phyloP scores from a whole-genome alignment of 805 yeast species.

The Wickerhamomyces alni region DNA sequence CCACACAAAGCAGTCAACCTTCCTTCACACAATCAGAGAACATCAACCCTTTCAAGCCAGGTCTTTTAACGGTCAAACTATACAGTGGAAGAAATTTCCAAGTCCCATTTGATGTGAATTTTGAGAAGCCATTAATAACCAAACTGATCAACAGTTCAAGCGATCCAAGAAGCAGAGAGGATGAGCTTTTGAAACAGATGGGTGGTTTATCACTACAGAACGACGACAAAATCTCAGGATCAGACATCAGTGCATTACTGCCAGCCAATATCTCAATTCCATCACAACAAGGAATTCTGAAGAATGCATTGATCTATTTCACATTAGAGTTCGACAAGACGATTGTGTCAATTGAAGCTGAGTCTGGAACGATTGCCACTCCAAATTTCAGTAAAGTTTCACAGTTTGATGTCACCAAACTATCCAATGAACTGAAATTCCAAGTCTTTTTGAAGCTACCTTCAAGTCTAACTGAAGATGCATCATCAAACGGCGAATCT shows the following conservation, averaged over 20 bases:
- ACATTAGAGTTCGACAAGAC: slow-evolving; percentile 94
- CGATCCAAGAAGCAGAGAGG: slow-evolving; percentile 14
- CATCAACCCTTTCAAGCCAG: slow-evolving; percentile 41
- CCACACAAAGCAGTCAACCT: neutral
- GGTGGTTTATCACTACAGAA: slow-evolving; percentile 15
- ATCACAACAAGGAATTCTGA: slow-evolving; percentile 35
- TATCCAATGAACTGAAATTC: slow-evolving; percentile 54
- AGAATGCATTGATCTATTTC: slow-evolving; percentile 70
- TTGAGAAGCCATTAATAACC: slow-evolving; percentile 56
- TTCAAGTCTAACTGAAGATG: slow-evolving; percentile 43
- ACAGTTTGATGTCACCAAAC: slow-evolving; percentile 79
- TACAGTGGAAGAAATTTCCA: slow-evolving; percentile 62
- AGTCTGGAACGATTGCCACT: slow-evolving; percentile 68
- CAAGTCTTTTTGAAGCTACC: slow-evolving; percentile 81
- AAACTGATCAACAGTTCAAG: slow-evolving; percentile 59
- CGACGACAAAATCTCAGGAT: slow-evolving; percentile 27
- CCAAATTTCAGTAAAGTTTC: slow-evolving; percentile 88
- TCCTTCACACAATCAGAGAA: slow-evolving; percentile 3
- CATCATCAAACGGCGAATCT: slow-evolving; percentile 15
- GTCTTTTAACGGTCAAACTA: slow-evolving; percentile 70
- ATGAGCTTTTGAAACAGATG: slow-evolving; percentile 15
- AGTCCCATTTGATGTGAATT: slow-evolving; percentile 65
- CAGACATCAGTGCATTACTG: slow-evolving; percentile 26
- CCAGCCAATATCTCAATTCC: slow-evolving; percentile 55
- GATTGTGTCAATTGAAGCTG: slow-evolving; percentile 82